These are phyloP conservation scores for Chalaropsis ovoidea DNA, from an alignment of 2,329 filamentous ascomycete species.

Conservation along the genomic window DNA sequence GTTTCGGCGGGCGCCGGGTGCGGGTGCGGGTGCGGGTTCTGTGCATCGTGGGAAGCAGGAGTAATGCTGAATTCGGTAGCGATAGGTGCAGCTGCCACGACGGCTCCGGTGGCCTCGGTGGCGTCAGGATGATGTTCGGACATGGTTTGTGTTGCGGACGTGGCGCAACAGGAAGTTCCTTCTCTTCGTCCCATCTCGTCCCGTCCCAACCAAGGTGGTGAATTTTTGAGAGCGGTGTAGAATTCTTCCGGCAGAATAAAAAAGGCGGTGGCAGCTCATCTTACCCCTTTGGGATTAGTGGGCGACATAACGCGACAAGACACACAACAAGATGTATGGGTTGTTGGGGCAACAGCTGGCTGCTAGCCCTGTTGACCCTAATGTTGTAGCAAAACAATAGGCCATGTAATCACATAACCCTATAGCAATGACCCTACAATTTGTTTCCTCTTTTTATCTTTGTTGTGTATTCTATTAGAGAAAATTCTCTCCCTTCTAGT, in stretches of 20 bases:
- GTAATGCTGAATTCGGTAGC: neutral
- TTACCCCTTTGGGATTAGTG: conserved; percentile 23
- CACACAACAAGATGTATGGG: neutral
- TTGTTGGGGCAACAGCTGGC: too few species aligned
- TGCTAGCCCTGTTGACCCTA: too few species aligned
- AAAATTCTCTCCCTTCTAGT: too few species aligned
- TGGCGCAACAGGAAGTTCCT: neutral
- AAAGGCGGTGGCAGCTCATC: conserved; percentile 19
- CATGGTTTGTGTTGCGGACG: neutral
- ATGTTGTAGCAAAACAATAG: too few species aligned
- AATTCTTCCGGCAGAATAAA: conserved; percentile 16
- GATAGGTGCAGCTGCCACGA: neutral
- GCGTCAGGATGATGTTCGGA: conserved; percentile 13
- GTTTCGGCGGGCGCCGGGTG: neutral
- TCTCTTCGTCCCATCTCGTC: neutral
- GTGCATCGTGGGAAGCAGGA: neutral
- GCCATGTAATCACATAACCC: too few species aligned
- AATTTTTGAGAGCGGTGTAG: conserved; percentile 24
- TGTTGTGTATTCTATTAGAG: too few species aligned
- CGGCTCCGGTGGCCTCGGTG: neutral
- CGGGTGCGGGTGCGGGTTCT: too few species aligned
- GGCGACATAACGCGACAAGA: conserved; percentile 16
- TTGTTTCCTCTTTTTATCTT: too few species aligned
- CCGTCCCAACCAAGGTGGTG: conserved; percentile 6
- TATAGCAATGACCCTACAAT: too few species aligned